These are phyloP conservation scores for Calycina marina DNA, from an alignment of 2,329 filamentous ascomycete genomes.

Conservation along the genomic window DNA sequence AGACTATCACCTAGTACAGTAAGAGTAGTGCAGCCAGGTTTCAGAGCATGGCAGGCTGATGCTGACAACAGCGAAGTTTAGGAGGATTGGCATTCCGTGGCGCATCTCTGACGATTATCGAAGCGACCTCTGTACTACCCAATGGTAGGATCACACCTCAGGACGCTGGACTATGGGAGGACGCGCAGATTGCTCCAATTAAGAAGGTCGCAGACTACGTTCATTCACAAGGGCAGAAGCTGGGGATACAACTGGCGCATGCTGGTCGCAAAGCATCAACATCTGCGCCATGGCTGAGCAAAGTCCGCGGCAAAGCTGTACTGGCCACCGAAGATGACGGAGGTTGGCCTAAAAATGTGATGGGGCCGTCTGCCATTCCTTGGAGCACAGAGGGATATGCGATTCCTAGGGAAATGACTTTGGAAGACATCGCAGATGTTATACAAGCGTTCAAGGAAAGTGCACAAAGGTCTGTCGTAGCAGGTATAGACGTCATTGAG, in stretches of 20 bases:
- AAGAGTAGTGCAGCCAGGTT: background rate
- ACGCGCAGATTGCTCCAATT: slow-evolving; percentile 24
- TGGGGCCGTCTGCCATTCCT: slow-evolving; percentile 41
- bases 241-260: slow-evolving; percentile 57
- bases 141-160: slow-evolving; percentile 22
- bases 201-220: slow-evolving; percentile 27
- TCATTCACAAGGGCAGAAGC: slow-evolving; percentile 40
- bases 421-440: slow-evolving; percentile 23
- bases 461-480: slow-evolving; percentile 25
- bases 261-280: slow-evolving; percentile 35
- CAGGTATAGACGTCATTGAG: slow-evolving; percentile 49
- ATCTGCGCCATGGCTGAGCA: slow-evolving; percentile 23
- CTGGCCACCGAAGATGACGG: slow-evolving; percentile 21
- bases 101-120: slow-evolving; percentile 22
- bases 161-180: slow-evolving; percentile 23
- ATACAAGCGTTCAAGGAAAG: slow-evolving; percentile 24
- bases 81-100: slow-evolving; percentile 21
- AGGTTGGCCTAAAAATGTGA: slow-evolving; percentile 27
- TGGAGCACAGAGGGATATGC: slow-evolving; percentile 38
- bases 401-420: slow-evolving; percentile 42
- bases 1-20: slow-evolving; percentile 22
- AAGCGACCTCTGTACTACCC: slow-evolving; percentile 22
- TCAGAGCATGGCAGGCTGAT: background rate
- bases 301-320: slow-evolving; percentile 12
- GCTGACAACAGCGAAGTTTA: slow-evolving; percentile 5